These are phyloP conservation scores for Drechslerella dactyloides DNA, from an alignment of 2,329 filamentous ascomycete species.

Conservation along the genomic window DNA sequence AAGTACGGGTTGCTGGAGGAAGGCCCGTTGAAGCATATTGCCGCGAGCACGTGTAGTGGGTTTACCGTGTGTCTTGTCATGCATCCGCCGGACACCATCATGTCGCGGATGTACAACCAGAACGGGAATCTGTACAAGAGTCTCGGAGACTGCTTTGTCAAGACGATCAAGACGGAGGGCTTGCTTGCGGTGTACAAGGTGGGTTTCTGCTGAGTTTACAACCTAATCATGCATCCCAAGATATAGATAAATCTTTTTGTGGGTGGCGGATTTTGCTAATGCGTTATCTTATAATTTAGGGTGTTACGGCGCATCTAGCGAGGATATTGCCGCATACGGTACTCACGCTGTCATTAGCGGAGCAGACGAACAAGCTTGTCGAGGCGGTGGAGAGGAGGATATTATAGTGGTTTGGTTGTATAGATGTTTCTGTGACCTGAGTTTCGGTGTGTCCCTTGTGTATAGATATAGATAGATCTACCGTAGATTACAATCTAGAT, in stretches of 20 bases:
- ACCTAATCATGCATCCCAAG: too few relatives aligned
- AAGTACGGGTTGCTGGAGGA: slow-evolving; percentile 88
- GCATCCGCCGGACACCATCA: slow-evolving; percentile 98
- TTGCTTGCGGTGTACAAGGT: slow-evolving; percentile 89
- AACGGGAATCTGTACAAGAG: slow-evolving; percentile 95
- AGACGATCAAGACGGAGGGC: slow-evolving; percentile 90
- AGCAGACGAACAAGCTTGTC: slow-evolving; percentile 95
- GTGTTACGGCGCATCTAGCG: slow-evolving; percentile 91
- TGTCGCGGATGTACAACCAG: slow-evolving; percentile 99
- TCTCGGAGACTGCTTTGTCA: slow-evolving; percentile 87
- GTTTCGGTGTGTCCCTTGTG: slow-evolving; percentile 3
- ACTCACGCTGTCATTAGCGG: slow-evolving; percentile 86
- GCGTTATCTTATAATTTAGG: slow-evolving; percentile 57
- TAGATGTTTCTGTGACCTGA: neutral
- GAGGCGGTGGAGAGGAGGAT: slow-evolving; percentile 73
- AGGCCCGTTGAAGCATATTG: slow-evolving; percentile 83
- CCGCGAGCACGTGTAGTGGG: slow-evolving; percentile 85
- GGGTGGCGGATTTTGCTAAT: too few relatives aligned
- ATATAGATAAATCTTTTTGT: too few relatives aligned
- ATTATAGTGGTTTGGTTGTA: slow-evolving; percentile 58
- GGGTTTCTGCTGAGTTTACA: neutral
- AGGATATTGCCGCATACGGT: slow-evolving; percentile 95
- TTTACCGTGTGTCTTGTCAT: slow-evolving; percentile 98
- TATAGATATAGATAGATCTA: slow-evolving; percentile 4
- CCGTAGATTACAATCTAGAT: neutral